Base-by-base conservation (phyloP, 208 protist species). In the Crithidia brevicula region DNA sequence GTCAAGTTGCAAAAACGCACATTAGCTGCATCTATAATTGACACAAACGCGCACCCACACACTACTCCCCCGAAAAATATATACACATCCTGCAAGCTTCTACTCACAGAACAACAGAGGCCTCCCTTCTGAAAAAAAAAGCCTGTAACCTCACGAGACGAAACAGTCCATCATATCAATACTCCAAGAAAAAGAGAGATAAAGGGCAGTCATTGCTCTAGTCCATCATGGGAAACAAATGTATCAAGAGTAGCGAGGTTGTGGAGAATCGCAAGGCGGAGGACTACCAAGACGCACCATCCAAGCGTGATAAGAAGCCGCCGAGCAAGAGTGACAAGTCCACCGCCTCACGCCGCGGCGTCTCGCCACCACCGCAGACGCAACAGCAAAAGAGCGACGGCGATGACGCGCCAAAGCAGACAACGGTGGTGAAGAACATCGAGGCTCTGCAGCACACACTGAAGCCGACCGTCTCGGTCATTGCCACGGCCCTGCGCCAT, bases 371-470 rank as follows among this genome's bases (percentile, higher is more conserved):
- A 4, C 56, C 59, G 2, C 31, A 9, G 16, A 18, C n/a, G 30
- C 18, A 6, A 11, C 52, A 43, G 36, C 50, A 61, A 13, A 23
- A 22, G n/a, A 23, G n/a, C 31, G 23, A 53, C 30, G 45, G 20
- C 23, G 31, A 67, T 23, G 52, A 6, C n/a, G 20, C 18, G 3
- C 25, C 31, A 2, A 9, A 67, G 7, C 22, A 56, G 28, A 72
- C 64, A n/a, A 40, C 50, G 20, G 76, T 83, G 0, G 64, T 86
- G 20, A 65, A 57, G 6, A 63, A 67, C 27, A 83, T 87, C 40
- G 77, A 87, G 63, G 72, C 81, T 9, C 74, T 87, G 13, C 77
- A 87, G 67, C 81, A 87, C 65, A 81, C 67, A 18, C 67, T 87
- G 66, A 79, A 72, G 50, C 81, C 81, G 8, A 57, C 71, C 20